Conservation (phyloP, 371 early-diverging fungal genomes). For the Phascolomyces articulosus region DNA sequence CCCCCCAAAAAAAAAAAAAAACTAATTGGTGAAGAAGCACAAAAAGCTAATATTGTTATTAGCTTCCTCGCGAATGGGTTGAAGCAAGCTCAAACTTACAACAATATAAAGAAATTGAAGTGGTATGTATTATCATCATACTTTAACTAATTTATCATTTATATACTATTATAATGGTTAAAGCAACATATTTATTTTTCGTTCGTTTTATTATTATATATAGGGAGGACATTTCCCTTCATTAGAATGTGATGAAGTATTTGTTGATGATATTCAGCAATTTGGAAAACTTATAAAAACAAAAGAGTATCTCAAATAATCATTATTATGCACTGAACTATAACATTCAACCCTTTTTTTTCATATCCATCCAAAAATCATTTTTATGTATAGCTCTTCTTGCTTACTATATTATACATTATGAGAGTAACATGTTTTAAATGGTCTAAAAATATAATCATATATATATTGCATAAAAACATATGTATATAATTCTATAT, state of each 20-base stretch:
- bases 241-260: constrained; percentile 57
- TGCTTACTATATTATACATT: too few relatives aligned
- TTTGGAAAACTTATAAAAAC: constrained; percentile 34
- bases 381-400: too few relatives aligned
- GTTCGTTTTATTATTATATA: background rate
- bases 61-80: constrained; percentile 64
- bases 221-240: constrained; percentile 76
- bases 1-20: background rate
- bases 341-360: too few relatives aligned
- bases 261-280: constrained; percentile 45
- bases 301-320: constrained; percentile 2
- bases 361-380: too few relatives aligned
- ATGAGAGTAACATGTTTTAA: too few relatives aligned
- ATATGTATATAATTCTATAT: too few relatives aligned
- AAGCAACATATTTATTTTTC: too few relatives aligned
- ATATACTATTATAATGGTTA: background rate
- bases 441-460: too few relatives aligned
- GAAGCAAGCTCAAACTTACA: constrained; percentile 32
- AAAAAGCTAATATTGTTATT: background rate
- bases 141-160: background rate
- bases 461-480: too few relatives aligned
- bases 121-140: constrained; percentile 17
- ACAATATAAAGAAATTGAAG: constrained; percentile 28
- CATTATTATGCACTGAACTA: too few relatives aligned
- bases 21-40: background rate